Evolutionary conservation across 2,329 filamentous ascomycete species (phyloP).

Genomic region (Fusarium lyarnte): DNA sequence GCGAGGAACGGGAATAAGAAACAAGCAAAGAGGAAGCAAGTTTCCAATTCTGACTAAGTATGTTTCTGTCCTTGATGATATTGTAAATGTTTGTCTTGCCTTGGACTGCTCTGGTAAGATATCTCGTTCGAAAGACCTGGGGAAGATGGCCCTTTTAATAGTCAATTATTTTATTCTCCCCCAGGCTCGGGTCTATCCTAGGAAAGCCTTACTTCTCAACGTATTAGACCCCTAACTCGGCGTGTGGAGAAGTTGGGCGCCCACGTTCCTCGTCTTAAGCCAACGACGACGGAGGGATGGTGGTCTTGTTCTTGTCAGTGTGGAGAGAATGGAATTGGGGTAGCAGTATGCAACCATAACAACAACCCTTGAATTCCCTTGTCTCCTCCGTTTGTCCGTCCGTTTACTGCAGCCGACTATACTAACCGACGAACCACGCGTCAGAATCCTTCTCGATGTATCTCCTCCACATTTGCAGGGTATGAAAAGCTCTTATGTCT

Average conservation of each 20-base stretch:
- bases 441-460: background rate
- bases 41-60: background rate
- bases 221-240: background rate
- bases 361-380: background rate
- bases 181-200: background rate
- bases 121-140: background rate
- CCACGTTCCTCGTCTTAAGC: constrained; percentile 11
- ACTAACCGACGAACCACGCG: constrained; percentile 24
- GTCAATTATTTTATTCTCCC: background rate
- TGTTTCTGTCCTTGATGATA: background rate
- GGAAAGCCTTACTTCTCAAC: constrained; percentile 13
- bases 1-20: constrained; percentile 17
- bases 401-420: constrained; percentile 18
- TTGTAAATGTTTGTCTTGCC: background rate
- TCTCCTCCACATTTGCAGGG: background rate
- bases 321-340: background rate
- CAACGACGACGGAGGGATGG: background rate
- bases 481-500: constrained; percentile 10
- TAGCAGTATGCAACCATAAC: constrained; percentile 20
- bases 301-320: background rate
- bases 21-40: background rate
- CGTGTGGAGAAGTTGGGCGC: constrained; percentile 17
- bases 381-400: constrained; percentile 36
- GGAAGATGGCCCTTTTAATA: constrained; percentile 34
- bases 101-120: background rate